Percentiles rank a stretch among this genome's conserved stretches.
Evolutionary conservation across 176 grass and related monocot genomes (phyloP).

Genomic region (Saccharum spontaneum): DNA sequence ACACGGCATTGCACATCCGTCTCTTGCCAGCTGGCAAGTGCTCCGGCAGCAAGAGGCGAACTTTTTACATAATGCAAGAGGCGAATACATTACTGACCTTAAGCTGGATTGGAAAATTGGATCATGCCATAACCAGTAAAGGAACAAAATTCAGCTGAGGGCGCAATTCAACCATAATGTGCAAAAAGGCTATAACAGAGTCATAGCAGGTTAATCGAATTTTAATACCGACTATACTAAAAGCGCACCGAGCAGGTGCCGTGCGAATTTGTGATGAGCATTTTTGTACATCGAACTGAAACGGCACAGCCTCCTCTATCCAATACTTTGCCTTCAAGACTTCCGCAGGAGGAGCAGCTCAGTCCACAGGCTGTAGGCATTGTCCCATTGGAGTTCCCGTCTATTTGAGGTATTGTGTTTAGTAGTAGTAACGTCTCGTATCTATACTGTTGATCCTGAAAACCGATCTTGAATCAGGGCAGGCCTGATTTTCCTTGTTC

Average conservation of each 20-base stretch:
- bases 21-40: background rate
- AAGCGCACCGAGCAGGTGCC: conserved; percentile 34
- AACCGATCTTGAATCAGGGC: too few relatives aligned
- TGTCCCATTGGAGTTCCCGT: background rate
- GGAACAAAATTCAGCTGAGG: background rate
- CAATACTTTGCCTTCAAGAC: conserved; percentile 17
- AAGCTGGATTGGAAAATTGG: background rate
- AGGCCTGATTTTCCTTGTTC: too few relatives aligned
- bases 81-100: background rate
- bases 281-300: conserved; percentile 35
- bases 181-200: background rate
- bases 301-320: background rate
- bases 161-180: background rate
- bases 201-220: conserved; percentile 29
- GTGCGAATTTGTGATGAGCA: background rate
- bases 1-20: too few relatives aligned
- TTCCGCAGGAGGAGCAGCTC: background rate
- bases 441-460: conserved; percentile 33
- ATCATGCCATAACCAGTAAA: background rate
- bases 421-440: conserved; percentile 36
- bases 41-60: background rate
- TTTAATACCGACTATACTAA: conserved; percentile 13
- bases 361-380: background rate
- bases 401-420: conserved; percentile 37
- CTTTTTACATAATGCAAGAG: background rate